Percentiles rank a stretch among this genome's conserved stretches.
phyloP scores from a whole-genome alignment of 2,329 filamentous ascomycete genomes.

The Colletotrichum camelliae region DNA sequence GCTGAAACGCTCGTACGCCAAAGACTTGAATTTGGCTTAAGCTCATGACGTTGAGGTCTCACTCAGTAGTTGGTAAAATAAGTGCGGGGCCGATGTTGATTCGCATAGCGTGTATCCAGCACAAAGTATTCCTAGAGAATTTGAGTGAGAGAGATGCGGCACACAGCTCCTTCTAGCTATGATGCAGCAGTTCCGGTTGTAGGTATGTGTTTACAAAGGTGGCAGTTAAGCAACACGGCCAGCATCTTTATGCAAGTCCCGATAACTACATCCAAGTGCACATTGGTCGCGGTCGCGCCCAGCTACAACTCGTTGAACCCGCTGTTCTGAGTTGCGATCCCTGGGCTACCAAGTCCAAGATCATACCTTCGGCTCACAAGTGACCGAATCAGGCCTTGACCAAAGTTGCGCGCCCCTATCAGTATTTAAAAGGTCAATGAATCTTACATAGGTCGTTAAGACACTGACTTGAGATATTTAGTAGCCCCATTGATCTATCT shows the following conservation, averaged over 20 bases:
- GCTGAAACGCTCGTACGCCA: neutral
- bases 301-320: neutral
- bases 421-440: rapidly evolving
- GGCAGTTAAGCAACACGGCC: neutral
- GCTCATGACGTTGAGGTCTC: neutral
- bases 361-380: neutral
- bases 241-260: neutral
- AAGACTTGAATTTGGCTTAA: neutral
- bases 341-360: rapidly evolving
- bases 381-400: neutral
- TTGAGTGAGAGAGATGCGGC: neutral
- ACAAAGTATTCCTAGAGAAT: neutral
- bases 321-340: neutral
- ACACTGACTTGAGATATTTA: neutral
- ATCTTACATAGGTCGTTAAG: neutral
- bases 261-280: neutral
- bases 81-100: neutral
- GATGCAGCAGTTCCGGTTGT: neutral
- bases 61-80: rapidly evolving
- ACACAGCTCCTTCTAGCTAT: neutral
- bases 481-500: neutral
- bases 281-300: neutral
- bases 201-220: rapidly evolving
- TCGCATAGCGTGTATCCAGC: neutral
- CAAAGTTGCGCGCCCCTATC: neutral